phyloP scores from a whole-genome alignment of 495 filamentous ascomycete genomes.

The Trichoderma reesei region DNA sequence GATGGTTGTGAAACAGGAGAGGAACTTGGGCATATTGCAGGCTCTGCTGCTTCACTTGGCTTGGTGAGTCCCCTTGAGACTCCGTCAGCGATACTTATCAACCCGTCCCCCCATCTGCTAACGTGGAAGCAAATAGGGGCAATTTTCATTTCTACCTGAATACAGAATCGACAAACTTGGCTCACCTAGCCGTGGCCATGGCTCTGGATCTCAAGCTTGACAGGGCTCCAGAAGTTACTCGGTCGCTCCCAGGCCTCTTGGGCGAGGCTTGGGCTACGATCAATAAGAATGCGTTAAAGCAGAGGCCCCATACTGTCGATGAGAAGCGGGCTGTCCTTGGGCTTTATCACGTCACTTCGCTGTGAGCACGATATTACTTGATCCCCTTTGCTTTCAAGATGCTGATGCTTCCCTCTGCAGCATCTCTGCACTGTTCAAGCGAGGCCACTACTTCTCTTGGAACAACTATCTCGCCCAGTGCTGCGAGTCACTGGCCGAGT shows the following conservation, averaged over 20 bases:
- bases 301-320: constrained; percentile 12
- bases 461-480: constrained; percentile 17
- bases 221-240: constrained; percentile 11
- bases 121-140: constrained; percentile 8
- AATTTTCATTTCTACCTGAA: constrained; percentile 19
- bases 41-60: constrained; percentile 18
- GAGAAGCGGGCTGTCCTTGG: constrained; percentile 20
- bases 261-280: constrained; percentile 7
- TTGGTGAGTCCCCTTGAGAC: constrained; percentile 15
- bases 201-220: constrained; percentile 18
- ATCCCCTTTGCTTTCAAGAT: not conserved
- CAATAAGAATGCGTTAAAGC: constrained; percentile 1
- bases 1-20: constrained; percentile 18
- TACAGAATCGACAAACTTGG: constrained; percentile 14
- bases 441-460: constrained; percentile 13
- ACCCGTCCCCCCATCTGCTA: too few relatives aligned
- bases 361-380: constrained; percentile 12
- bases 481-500: constrained; percentile 14
- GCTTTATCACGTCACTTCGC: constrained; percentile 16
- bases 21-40: constrained; percentile 21
- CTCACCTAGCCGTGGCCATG: constrained; percentile 17
- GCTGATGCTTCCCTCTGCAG: not conserved
- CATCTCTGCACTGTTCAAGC: constrained; percentile 15
- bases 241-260: constrained; percentile 4
- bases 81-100: not conserved